Conservation (phyloP, 2,329 filamentous ascomycete species). For the Albifimbria verrucaria region DNA sequence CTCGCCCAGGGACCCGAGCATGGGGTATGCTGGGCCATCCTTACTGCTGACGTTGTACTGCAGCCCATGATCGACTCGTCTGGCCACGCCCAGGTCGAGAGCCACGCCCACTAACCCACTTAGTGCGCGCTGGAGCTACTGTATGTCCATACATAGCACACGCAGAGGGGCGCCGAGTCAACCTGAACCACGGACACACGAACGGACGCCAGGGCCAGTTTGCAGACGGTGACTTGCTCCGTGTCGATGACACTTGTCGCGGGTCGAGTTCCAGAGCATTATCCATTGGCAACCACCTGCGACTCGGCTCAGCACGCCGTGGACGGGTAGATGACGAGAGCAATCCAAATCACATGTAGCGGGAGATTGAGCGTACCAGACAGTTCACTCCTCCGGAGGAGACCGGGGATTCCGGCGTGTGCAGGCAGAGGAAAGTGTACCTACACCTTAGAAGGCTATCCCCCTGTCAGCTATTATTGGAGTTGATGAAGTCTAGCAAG, state of each 20-base stretch:
- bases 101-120: background rate
- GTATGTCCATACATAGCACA: too few species aligned
- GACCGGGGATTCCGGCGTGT: background rate
- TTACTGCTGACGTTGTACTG: slow-evolving; percentile 4
- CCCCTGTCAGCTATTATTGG: background rate
- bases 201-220: background rate
- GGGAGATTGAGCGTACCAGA: background rate
- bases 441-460: too few species aligned
- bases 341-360: too few species aligned
- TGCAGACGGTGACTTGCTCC: background rate
- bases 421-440: background rate
- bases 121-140: background rate
- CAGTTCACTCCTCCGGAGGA: background rate
- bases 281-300: too few species aligned
- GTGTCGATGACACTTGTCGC: background rate
- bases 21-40: background rate
- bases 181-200: background rate
- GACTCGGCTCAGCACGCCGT: background rate
- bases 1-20: background rate
- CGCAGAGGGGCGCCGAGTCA: background rate
- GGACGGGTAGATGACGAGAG: background rate
- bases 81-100: background rate
- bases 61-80: background rate
- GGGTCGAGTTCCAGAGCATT: too few species aligned
- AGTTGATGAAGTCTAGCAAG: background rate